Evolutionary conservation across 768 basidiomycete genomes (phyloP).

Genomic region (Mycena pura): DNA sequence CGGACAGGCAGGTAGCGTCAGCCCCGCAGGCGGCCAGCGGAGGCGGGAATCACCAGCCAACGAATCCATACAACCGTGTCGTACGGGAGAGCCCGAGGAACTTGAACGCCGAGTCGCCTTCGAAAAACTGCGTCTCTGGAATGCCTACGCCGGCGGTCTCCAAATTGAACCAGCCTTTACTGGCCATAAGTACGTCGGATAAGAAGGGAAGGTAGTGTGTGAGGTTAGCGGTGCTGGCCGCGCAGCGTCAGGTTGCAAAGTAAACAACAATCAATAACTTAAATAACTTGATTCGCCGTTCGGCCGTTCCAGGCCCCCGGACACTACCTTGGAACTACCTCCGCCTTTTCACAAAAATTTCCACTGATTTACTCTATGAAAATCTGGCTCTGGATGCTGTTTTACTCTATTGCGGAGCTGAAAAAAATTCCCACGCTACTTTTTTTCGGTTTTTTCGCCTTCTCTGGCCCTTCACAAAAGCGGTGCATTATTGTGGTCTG

Average conservation of each 20-base stretch:
- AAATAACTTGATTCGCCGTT: no score
- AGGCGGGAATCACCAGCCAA: constrained; percentile 63
- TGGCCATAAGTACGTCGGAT: constrained; percentile 46
- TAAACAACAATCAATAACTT: neutral
- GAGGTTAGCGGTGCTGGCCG: constrained; percentile 43
- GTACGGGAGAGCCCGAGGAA: constrained; percentile 79
- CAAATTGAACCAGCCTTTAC: constrained; percentile 88
- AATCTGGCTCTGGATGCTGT: no score
- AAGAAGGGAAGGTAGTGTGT: neutral
- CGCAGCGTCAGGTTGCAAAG: constrained; percentile 21
- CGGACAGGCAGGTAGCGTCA: neutral
- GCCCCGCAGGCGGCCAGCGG: neutral
- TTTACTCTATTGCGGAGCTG: no score
- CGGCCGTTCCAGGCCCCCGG: no score
- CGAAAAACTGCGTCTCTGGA: constrained; percentile 84
- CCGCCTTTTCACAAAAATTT: no score
- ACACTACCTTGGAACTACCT: no score
- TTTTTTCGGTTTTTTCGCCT: no score
- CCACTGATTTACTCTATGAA: no score
- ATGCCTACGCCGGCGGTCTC: constrained; percentile 67
- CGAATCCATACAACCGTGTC: constrained; percentile 86
- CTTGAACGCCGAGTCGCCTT: constrained; percentile 88
- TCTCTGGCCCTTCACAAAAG: no score
- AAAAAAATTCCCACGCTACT: no score
- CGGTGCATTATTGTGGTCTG: no score